Evolutionary conservation across 208 protist genomes (phyloP), one percentile per base, ranked within the genome.

Genomic region (Leishmania major): DNA sequence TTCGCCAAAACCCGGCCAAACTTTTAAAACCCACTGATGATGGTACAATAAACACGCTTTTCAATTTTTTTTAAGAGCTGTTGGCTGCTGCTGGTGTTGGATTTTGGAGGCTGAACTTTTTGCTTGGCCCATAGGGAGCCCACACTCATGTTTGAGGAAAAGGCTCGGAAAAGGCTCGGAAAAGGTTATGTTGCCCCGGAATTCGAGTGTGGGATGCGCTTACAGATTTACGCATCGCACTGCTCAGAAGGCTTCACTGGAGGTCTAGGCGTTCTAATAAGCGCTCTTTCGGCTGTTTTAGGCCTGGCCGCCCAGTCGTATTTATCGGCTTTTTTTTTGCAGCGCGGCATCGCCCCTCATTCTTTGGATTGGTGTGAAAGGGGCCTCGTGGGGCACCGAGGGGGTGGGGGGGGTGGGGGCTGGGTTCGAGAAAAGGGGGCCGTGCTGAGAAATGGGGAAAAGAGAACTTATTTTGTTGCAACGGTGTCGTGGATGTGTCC

Each of bases 401-500:
- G 40, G 37, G n/a, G n/a, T n/a, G n/a, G 13, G 51, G 51, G 51
- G 15, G 15, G 51, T 13, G 15, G 22, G 10, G 17, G 17, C 17
- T 22, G 15, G 3, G 5, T 6, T 55, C 5, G 15, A 22, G 15
- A 22, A 6, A 1, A 55, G 17, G 15, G 7, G 5, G 51, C 51
- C 3, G 51, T 55, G 15, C 4, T 22, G 51, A 55, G 51, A 6
- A 10, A 15, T 0, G 10, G 17, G 51, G 51, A 22, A 55, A 55
- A 4, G 10, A 5, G 51, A 55, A 55, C 51, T 55, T 13, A 51
- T 22, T 55, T 55, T 22, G 1, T 22, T 55, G 17, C 10, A 6
- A 5, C 0, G 0, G 2, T 55, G 1, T 0, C 15, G 0, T 55
- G 15, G 51, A 22, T 55, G 7, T 55, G 55, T 4, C 6, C 0